Evolutionary conservation across 1,139 yeast species (phyloP), one percentile per base, ranked within the genome.

Genomic region (Meyerozyma smithsonii): DNA sequence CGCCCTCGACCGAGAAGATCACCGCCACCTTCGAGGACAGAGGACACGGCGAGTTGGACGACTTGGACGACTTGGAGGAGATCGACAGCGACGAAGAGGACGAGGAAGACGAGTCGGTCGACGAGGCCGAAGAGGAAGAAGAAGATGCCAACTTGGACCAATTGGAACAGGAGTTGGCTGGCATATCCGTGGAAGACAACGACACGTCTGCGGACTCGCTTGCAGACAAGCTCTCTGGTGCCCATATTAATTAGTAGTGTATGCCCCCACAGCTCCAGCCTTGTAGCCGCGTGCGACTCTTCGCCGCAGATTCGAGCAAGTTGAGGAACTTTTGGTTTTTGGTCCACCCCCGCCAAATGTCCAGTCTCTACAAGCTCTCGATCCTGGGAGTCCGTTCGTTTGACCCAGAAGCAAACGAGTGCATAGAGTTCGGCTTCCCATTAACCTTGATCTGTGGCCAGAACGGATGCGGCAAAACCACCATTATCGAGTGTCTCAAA

Each of bases 391-490:
- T 94, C 5, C 69, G 99, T 36, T 89, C 97, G 0, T 94, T 92
- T 56, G 94, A 86, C 49, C 83, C 88, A 14, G 81, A 82, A 46
- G 78, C 80, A 37, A 74, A 87, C 21, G 97, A 92, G 54, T 84
- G 90, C 2, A 88, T 94, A 45, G 88, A 86, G 55, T 94, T 94
- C 61, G 92, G 92, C 8, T 78, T 79, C 36, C 99, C 99, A 0
- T 64, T 94, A 53, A 94, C 98, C 0, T 69, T 94, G 41, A 92
- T 94, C 43, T 96, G 95, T 37, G 99, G 99, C 0, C 88, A 86
- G 44, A 94, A 94, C 63, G 99, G 98, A 32, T 84, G 96, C 30
- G 99, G 99, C n/a, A 94, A 94, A 59, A 94, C 99, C 46, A 90
- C 98, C 1, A 83, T 94, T 40, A 94, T 94, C 46, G 99, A 94